These are phyloP conservation scores for Thymus quinquecostatus DNA, from an alignment of 257 asterid genomes.

Conservation along the genomic window DNA sequence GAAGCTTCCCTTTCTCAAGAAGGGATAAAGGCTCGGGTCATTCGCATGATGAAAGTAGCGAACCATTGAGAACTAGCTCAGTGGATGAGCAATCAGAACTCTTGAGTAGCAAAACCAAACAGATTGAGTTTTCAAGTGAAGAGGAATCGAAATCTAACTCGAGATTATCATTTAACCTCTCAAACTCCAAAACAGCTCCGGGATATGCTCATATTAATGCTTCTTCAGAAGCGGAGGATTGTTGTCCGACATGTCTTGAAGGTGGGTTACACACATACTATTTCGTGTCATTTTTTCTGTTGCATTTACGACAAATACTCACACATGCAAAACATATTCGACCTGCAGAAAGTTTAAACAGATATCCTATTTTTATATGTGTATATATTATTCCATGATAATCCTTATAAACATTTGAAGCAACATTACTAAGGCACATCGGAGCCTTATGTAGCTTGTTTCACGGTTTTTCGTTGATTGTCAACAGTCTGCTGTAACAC, in stretches of 20 bases:
- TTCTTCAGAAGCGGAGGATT: slow-evolving; percentile 86
- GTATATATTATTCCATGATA: background rate
- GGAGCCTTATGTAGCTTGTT: background rate
- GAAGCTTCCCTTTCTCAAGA: slow-evolving; percentile 62
- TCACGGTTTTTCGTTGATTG: background rate
- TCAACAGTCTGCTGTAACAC: background rate
- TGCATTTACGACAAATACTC: background rate
- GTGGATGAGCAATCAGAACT: slow-evolving; percentile 64
- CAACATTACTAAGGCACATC: background rate
- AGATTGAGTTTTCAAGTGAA: slow-evolving; percentile 55
- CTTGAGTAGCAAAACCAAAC: slow-evolving; percentile 55
- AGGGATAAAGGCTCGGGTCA: slow-evolving; percentile 89
- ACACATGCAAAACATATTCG: slow-evolving; percentile 4
- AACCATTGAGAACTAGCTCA: slow-evolving; percentile 72
- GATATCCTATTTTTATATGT: background rate
- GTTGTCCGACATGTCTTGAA: slow-evolving; percentile 97
- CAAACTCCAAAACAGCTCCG: slow-evolving; percentile 48
- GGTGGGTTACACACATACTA: slow-evolving; percentile 47
- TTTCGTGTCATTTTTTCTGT: slow-evolving; percentile 1
- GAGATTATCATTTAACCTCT: slow-evolving; percentile 51
- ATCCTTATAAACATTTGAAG: background rate
- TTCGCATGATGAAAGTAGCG: slow-evolving; percentile 67
- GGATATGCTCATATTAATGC: slow-evolving; percentile 73
- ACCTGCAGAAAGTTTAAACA: background rate
- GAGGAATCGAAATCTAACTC: slow-evolving; percentile 68